Percentiles rank a stretch among this genome's conserved stretches.
Conservation (phyloP, 768 basidiomycete genomes). For the Suillus discolor region DNA sequence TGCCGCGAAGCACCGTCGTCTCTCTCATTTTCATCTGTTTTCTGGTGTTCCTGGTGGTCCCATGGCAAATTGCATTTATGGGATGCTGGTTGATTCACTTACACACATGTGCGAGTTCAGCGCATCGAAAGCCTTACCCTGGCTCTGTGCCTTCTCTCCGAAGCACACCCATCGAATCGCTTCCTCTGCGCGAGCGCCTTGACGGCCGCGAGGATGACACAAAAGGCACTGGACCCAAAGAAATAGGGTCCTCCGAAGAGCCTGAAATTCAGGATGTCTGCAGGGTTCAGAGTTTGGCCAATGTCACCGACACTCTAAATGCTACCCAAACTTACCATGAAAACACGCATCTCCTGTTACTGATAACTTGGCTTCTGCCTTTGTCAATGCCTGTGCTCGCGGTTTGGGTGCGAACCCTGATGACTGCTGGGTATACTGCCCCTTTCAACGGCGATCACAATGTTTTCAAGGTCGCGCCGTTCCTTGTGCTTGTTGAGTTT, state of each 20-base stretch:
- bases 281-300: not conserved
- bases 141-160: slow-evolving; percentile 30
- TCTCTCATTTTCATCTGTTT: slow-evolving; percentile 64
- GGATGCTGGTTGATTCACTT: slow-evolving; percentile 83
- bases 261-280: not conserved
- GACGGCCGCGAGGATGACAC: not conserved
- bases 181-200: slow-evolving; percentile 19
- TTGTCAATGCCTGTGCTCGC: slow-evolving; percentile 74
- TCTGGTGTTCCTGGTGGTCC: slow-evolving; percentile 76
- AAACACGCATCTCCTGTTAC: slow-evolving; percentile 63
- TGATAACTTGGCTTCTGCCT: slow-evolving; percentile 84
- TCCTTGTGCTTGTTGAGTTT: slow-evolving; percentile 63
- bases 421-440: slow-evolving; percentile 74
- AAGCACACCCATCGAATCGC: slow-evolving; percentile 26
- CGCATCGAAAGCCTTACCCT: slow-evolving; percentile 17
- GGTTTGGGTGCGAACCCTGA: slow-evolving; percentile 88
- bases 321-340: slow-evolving; percentile 42
- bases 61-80: slow-evolving; percentile 91
- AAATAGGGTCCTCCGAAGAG: slow-evolving; percentile 16
- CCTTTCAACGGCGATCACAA: slow-evolving; percentile 85
- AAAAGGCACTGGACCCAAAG: slow-evolving; percentile 7
- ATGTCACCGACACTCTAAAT: not conserved
- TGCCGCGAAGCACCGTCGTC: slow-evolving; percentile 50
- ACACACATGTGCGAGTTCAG: slow-evolving; percentile 53
- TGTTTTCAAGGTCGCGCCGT: slow-evolving; percentile 64